phyloP scores from a whole-genome alignment of 2,329 filamentous ascomycete species.

The Xylariomycetidae sp. region DNA sequence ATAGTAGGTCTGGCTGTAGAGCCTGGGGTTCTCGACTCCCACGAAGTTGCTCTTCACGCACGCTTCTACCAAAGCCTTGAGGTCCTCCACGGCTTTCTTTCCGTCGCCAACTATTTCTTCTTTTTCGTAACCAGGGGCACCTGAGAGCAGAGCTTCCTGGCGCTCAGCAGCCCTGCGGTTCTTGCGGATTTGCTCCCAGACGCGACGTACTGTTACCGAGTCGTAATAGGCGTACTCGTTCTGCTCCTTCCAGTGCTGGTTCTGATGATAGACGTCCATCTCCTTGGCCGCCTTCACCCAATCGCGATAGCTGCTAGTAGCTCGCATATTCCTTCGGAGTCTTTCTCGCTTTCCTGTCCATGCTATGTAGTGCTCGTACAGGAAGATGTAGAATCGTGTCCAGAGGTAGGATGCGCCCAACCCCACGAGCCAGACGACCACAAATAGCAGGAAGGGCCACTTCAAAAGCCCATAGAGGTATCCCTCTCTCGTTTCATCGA shows the following conservation, averaged over 20 bases:
- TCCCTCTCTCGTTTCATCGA: conserved; percentile 91
- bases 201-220: conserved; percentile 70
- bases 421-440: conserved; percentile 72
- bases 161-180: conserved; percentile 54
- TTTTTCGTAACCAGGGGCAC: conserved; percentile 29
- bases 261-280: conserved; percentile 75
- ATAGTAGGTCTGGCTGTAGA: conserved; percentile 98
- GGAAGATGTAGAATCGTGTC: conserved; percentile 81
- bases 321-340: conserved; percentile 64
- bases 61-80: conserved; percentile 73
- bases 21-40: conserved; percentile 82
- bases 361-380: conserved; percentile 86
- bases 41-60: conserved; percentile 98
- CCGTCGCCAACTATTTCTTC: conserved; percentile 30
- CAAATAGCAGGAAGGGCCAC: conserved; percentile 80
- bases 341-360: conserved; percentile 77
- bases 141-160: conserved; percentile 28
- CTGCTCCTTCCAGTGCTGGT: conserved; percentile 71
- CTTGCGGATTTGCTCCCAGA: conserved; percentile 68
- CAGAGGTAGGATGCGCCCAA: conserved; percentile 69
- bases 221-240: conserved; percentile 85
- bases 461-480: conserved; percentile 85
- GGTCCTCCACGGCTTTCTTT: conserved; percentile 60
- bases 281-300: conserved; percentile 77
- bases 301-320: conserved; percentile 68